These are phyloP conservation scores for Moesziomyces sp. DNA, from an alignment of 1,284 basidiomycete genomes.

Conservation along the genomic window DNA sequence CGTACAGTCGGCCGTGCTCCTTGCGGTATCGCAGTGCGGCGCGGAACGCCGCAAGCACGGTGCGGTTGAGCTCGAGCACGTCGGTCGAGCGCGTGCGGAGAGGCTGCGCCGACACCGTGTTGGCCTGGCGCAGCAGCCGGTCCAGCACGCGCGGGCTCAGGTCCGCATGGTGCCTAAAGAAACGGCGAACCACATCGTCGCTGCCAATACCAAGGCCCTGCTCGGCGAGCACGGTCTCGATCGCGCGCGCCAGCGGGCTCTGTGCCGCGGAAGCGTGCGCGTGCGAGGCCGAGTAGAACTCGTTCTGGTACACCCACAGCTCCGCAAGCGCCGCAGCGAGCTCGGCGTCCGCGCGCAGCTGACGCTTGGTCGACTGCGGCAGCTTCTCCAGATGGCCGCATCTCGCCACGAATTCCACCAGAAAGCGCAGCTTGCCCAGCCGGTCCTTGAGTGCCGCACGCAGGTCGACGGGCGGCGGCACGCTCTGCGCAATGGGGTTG, in stretches of 20 bases:
- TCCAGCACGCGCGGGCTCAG: constrained; percentile 33
- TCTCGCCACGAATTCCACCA: constrained; percentile 80
- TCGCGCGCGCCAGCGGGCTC: constrained; percentile 69
- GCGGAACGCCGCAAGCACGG: constrained; percentile 76
- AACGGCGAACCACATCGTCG: constrained; percentile 79
- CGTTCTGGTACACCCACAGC: constrained; percentile 85
- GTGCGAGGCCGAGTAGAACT: constrained; percentile 58
- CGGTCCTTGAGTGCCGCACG: constrained; percentile 81
- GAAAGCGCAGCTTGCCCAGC: constrained; percentile 79
- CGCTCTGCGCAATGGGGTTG: constrained; percentile 28
- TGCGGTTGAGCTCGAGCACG: constrained; percentile 76
- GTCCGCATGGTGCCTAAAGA: constrained; percentile 81
- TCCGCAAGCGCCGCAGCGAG: constrained; percentile 83
- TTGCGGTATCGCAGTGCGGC: constrained; percentile 80
- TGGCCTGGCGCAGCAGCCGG: constrained; percentile 31
- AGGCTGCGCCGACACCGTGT: constrained; percentile 19
- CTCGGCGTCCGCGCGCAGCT: constrained; percentile 85
- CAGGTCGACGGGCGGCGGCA: constrained; percentile 73
- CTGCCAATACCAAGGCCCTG: constrained; percentile 69
- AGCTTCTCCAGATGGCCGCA: constrained; percentile 72
- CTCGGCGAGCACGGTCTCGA: constrained; percentile 76
- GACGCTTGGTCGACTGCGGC: constrained; percentile 80
- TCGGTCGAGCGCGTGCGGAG: constrained; percentile 19
- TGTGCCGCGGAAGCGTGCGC: constrained; percentile 11
- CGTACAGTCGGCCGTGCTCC: constrained; percentile 79